Conservation (phyloP, 306 rosid genomes). For the Cercis canadensis region DNA sequence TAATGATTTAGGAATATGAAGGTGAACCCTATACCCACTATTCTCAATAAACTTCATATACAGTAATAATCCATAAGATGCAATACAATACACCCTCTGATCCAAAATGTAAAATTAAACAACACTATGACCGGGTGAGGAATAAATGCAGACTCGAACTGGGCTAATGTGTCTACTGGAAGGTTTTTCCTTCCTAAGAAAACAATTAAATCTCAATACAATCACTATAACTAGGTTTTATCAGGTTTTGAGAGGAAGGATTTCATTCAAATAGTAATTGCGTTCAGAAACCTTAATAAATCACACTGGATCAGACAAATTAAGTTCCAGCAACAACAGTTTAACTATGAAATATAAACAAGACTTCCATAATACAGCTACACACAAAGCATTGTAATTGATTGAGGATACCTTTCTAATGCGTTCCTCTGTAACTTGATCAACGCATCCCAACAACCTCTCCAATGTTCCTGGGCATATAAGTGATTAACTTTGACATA, state of each 20-base stretch:
- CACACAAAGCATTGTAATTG: slow-evolving; percentile 9
- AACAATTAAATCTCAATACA: not conserved
- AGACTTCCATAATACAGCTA: not conserved
- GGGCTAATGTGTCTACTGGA: not conserved
- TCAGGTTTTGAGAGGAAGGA: slow-evolving; percentile 1
- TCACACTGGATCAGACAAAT: slow-evolving; percentile 13
- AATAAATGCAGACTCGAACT: not conserved
- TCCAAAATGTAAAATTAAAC: not conserved
- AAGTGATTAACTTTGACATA: slow-evolving; percentile 26
- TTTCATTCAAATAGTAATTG: slow-evolving; percentile 30
- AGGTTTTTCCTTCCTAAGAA: not conserved
- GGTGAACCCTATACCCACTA: not conserved
- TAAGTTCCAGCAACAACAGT: slow-evolving; percentile 17
- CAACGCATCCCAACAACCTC: slow-evolving; percentile 75
- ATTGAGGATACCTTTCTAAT: slow-evolving; percentile 67
- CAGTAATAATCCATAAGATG: not conserved
- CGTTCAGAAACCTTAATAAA: not conserved
- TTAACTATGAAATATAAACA: slow-evolving; percentile 22
- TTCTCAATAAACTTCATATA: not conserved
- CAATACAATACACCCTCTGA: not conserved
- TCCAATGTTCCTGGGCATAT: slow-evolving; percentile 73
- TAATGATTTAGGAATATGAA: slow-evolving; percentile 3
- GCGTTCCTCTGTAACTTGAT: slow-evolving; percentile 83
- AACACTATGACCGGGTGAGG: not conserved
- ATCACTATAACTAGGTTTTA: not conserved